Conservation (phyloP, 345 rosid species). For the Streptanthus diversifolius region DNA sequence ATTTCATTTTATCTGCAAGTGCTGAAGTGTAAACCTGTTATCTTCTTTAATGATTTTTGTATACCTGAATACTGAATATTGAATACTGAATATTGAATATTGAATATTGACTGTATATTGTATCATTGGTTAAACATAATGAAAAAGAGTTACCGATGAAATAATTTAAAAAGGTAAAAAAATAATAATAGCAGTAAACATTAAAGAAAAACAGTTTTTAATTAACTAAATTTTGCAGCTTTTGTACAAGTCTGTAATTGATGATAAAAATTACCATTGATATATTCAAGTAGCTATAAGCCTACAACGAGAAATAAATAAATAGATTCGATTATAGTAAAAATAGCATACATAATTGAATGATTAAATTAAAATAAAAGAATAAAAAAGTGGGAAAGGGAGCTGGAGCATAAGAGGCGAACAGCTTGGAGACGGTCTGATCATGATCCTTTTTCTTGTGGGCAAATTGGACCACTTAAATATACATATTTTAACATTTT, state of each 20-base stretch:
- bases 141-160: background rate
- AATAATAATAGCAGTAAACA: no score
- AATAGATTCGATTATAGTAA: background rate
- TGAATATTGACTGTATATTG: background rate
- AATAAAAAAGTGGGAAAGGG: background rate
- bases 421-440: conserved; percentile 29
- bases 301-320: background rate
- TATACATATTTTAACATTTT: background rate
- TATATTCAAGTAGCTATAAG: background rate
- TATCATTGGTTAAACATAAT: background rate
- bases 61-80: background rate
- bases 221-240: no score
- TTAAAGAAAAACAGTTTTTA: no score
- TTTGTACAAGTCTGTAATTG: no score
- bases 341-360: background rate
- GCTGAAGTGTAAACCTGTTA: background rate
- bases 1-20: background rate
- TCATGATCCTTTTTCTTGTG: conserved; percentile 22
- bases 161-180: background rate
- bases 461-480: conserved; percentile 17
- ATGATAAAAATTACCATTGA: no score
- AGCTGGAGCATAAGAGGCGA: conserved; percentile 20
- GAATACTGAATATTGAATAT: background rate
- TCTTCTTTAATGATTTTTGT: background rate
- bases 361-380: background rate